Evolutionary conservation across 1,284 basidiomycete genomes (phyloP).

Genomic region (Puccinia hordei): DNA sequence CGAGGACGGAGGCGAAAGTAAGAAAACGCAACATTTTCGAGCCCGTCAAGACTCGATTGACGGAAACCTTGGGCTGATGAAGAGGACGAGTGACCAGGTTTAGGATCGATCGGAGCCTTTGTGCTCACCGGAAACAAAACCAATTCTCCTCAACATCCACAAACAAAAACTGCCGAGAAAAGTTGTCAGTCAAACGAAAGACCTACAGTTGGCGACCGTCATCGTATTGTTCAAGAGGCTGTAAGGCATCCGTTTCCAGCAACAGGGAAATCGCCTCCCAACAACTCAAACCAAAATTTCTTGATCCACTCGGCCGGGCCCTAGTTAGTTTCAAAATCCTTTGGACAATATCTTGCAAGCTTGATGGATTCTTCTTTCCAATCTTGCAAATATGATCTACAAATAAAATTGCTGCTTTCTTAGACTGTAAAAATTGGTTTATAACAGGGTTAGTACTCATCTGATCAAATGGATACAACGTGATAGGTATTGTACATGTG

Average conservation of each 20-base stretch:
- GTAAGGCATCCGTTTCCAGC: slow-evolving; percentile 24
- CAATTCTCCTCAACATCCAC: not conserved
- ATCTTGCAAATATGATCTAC: slow-evolving; percentile 6
- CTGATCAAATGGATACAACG: not conserved
- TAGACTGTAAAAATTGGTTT: not conserved
- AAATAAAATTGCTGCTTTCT: slow-evolving; percentile 16
- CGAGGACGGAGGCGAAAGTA: not conserved
- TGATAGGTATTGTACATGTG: not conserved
- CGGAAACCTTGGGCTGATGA: slow-evolving; percentile 24
- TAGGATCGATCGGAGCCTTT: slow-evolving; percentile 22
- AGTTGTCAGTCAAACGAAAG: not conserved
- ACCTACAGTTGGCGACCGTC: slow-evolving; percentile 9
- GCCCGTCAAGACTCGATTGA: slow-evolving; percentile 26
- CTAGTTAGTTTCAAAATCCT: slow-evolving; percentile 9
- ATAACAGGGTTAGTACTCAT: not conserved
- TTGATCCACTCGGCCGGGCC: slow-evolving; percentile 15
- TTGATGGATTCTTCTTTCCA: slow-evolving; percentile 21
- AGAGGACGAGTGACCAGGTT: slow-evolving; percentile 31
- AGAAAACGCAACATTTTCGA: slow-evolving; percentile 47
- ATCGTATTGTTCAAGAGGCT: slow-evolving; percentile 16
- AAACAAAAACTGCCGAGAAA: not conserved
- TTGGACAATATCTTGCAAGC: not conserved
- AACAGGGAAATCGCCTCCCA: slow-evolving; percentile 30
- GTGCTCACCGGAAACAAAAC: not conserved
- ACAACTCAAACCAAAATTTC: slow-evolving; percentile 15